These are phyloP conservation scores for Penicillium lividum DNA, from an alignment of 495 filamentous ascomycete genomes.

Conservation along the genomic window DNA sequence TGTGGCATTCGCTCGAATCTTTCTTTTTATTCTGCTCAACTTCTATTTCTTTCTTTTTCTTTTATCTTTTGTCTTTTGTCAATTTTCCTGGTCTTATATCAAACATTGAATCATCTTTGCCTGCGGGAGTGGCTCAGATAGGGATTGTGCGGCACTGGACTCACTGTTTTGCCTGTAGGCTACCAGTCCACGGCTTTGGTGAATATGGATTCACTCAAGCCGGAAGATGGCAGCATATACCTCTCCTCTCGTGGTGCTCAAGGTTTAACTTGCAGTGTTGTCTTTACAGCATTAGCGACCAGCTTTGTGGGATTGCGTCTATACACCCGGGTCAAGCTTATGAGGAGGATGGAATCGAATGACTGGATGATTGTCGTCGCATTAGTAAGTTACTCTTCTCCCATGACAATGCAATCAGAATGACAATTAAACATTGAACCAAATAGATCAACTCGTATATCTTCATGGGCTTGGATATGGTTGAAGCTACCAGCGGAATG, in stretches of 20 bases:
- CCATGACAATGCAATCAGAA: too few species aligned
- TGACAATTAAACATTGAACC: neutral
- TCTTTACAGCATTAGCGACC: constrained; percentile 41
- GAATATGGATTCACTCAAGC: constrained; percentile 12
- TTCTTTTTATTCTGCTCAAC: neutral
- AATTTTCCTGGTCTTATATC: neutral
- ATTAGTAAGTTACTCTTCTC: constrained; percentile 27
- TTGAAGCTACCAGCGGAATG: constrained; percentile 43
- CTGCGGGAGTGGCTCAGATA: neutral
- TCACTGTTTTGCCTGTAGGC: neutral
- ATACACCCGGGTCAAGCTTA: constrained; percentile 38
- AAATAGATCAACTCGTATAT: constrained; percentile 38
- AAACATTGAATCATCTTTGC: neutral
- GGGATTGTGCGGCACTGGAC: neutral
- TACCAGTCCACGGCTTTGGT: neutral
- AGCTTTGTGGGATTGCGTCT: constrained; percentile 39
- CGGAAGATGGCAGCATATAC: constrained; percentile 19
- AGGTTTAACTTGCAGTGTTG: constrained; percentile 35
- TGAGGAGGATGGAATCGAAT: constrained; percentile 41
- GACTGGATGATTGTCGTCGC: constrained; percentile 48
- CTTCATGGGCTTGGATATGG: constrained; percentile 44
- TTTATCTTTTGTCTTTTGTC: neutral
- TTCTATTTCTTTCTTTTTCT: neutral
- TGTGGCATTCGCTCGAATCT: neutral
- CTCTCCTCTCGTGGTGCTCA: constrained; percentile 31